Percentiles rank a stretch among this genome's conserved stretches.
phyloP scores from a whole-genome alignment of 148 eudicot genomes.

The Persicaria maculosa region DNA sequence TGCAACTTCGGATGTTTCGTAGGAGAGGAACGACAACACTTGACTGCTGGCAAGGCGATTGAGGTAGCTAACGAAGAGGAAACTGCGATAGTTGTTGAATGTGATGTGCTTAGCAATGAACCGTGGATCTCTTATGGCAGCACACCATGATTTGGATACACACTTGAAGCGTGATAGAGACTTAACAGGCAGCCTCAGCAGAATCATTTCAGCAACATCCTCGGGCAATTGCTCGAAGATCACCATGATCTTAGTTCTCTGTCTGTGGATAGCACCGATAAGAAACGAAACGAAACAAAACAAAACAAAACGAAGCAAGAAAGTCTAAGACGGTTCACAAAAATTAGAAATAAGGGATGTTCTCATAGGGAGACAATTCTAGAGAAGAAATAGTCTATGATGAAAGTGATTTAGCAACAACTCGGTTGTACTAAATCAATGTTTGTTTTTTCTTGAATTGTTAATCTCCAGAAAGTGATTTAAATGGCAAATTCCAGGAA shows the following conservation, averaged over 20 bases:
- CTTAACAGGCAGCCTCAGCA: slow-evolving; percentile 24
- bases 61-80: slow-evolving; percentile 24
- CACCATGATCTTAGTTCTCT: slow-evolving; percentile 4
- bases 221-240: slow-evolving; percentile 18
- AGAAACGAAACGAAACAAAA: too few relatives aligned
- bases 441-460: neutral
- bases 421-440: neutral
- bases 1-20: neutral
- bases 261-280: too few relatives aligned
- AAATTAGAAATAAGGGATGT: neutral
- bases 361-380: neutral
- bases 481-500: too few relatives aligned
- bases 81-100: slow-evolving; percentile 13
- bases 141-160: slow-evolving; percentile 24
- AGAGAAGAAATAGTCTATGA: neutral
- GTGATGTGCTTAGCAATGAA: slow-evolving; percentile 18
- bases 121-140: slow-evolving; percentile 12
- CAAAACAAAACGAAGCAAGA: too few relatives aligned
- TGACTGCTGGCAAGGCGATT: slow-evolving; percentile 15
- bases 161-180: slow-evolving; percentile 22
- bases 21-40: slow-evolving; percentile 17
- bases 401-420: slow-evolving; percentile 2
- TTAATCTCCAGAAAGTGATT: neutral
- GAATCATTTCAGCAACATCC: slow-evolving; percentile 20
- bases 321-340: too few relatives aligned